Conservation (phyloP, 2,329 filamentous ascomycete species). For the Hawksworthiomyces lignivorus region DNA sequence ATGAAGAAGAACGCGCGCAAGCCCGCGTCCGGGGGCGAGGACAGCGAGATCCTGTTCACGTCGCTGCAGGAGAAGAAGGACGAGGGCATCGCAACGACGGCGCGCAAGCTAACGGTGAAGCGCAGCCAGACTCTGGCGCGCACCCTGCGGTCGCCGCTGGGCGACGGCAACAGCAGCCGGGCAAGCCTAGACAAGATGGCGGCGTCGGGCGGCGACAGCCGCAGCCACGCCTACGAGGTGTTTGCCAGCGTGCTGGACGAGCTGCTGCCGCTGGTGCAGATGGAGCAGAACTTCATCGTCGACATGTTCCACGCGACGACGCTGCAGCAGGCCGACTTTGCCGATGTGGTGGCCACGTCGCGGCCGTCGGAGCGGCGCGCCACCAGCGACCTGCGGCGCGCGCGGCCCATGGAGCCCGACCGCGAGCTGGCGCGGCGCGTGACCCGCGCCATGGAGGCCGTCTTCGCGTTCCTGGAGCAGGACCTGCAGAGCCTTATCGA, state of each 20-base stretch:
- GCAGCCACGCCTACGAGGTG: constrained; percentile 68
- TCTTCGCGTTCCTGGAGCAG: constrained; percentile 73
- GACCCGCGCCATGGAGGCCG: constrained; percentile 78
- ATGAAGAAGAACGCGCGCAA: constrained; percentile 79
- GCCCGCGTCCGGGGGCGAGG: constrained; percentile 56
- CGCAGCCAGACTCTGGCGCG: constrained; percentile 80
- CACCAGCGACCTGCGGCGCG: constrained; percentile 63
- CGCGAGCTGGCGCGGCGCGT: constrained; percentile 77
- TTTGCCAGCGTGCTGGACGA: constrained; percentile 77
- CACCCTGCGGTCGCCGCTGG: constrained; percentile 59
- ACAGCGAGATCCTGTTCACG: constrained; percentile 81
- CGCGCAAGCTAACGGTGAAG: constrained; percentile 88
- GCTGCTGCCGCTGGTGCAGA: constrained; percentile 72
- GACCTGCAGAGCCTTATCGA: constrained; percentile 76
- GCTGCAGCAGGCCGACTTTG: constrained; percentile 71
- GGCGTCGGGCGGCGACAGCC: constrained; percentile 44
- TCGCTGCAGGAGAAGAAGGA: constrained; percentile 79
- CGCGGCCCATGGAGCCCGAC: constrained; percentile 80
- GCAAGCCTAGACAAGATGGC: constrained; percentile 38
- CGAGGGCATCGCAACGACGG: constrained; percentile 61
- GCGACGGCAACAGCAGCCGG: constrained; percentile 39
- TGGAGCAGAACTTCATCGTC: constrained; percentile 96
- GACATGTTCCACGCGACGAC: constrained; percentile 96
- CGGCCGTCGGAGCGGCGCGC: constrained; percentile 61
- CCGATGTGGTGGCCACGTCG: constrained; percentile 63